Percentiles rank a stretch among this genome's conserved stretches.
These are phyloP conservation scores for Scedosporium aurantiacum DNA, from an alignment of 2,329 filamentous ascomycete species.

Conservation along the genomic window DNA sequence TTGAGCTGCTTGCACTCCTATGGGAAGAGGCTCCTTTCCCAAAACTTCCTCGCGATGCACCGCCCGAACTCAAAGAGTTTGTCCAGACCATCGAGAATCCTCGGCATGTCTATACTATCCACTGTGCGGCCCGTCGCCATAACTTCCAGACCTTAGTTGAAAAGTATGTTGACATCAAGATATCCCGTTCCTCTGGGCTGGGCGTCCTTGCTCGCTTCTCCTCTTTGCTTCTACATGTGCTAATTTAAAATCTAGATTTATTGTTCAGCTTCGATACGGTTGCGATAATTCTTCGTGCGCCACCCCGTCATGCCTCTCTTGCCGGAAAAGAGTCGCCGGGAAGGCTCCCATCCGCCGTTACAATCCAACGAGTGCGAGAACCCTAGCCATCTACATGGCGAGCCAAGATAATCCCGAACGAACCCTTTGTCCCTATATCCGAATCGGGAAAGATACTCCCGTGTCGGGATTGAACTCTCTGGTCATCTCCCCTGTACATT, in stretches of 20 bases:
- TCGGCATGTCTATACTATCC: constrained; percentile 47
- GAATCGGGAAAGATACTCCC: constrained; percentile 22
- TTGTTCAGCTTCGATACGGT: constrained; percentile 71
- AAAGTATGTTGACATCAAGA: constrained; percentile 40
- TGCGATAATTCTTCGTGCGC: constrained; percentile 59
- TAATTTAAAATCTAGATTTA: constrained; percentile 44
- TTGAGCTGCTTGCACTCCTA: constrained; percentile 43
- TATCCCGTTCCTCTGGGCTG: neutral
- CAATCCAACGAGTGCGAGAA: constrained; percentile 70
- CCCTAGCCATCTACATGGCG: constrained; percentile 68
- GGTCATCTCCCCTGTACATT: constrained; percentile 2
- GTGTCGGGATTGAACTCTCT: constrained; percentile 1
- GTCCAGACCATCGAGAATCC: constrained; percentile 51
- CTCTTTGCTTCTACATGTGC: neutral
- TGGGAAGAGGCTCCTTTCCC: constrained; percentile 53
- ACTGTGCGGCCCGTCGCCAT: constrained; percentile 49
- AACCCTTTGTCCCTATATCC: constrained; percentile 50
- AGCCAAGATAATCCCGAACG: constrained; percentile 66
- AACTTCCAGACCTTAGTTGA: constrained; percentile 57
- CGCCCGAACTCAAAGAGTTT: constrained; percentile 41
- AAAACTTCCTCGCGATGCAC: constrained; percentile 48
- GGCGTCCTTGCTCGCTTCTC: neutral
- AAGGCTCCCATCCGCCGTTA: constrained; percentile 65
- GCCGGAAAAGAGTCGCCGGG: constrained; percentile 54
- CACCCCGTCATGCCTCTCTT: constrained; percentile 72